phyloP scores from a whole-genome alignment of 2,329 filamentous ascomycete species.

The Fusarium chaquense region DNA sequence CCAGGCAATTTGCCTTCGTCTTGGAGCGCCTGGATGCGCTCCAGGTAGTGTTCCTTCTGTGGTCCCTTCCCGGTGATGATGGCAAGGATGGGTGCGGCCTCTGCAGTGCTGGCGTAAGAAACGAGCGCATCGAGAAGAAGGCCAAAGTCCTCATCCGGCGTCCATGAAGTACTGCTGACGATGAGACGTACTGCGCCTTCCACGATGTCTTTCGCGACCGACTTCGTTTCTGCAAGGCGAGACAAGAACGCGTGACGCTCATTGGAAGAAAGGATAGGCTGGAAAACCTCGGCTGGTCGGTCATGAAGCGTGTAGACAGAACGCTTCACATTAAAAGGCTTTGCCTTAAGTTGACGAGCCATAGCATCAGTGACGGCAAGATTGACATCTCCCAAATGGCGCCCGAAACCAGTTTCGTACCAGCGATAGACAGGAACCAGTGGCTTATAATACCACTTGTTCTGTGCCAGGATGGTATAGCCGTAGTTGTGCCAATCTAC shows the following conservation, averaged over 20 bases:
- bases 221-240: conserved; percentile 72
- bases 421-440: conserved; percentile 81
- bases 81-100: conserved; percentile 77
- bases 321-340: conserved; percentile 73
- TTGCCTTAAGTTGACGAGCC: conserved; percentile 74
- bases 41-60: conserved; percentile 80
- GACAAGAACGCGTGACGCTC: conserved; percentile 71
- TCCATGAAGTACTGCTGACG: conserved; percentile 97
- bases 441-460: conserved; percentile 70
- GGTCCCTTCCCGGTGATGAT: conserved; percentile 97
- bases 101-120: conserved; percentile 69
- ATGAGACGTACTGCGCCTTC: conserved; percentile 74
- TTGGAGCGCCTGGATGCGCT: conserved; percentile 71
- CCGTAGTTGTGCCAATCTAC: conserved; percentile 99
- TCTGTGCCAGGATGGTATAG: conserved; percentile 85
- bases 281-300: conserved; percentile 84
- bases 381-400: conserved; percentile 75
- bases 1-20: conserved; percentile 72
- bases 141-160: conserved; percentile 93
- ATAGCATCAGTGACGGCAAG: conserved; percentile 93
- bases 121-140: conserved; percentile 86
- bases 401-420: conserved; percentile 82
- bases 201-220: conserved; percentile 69
- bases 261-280: conserved; percentile 67
- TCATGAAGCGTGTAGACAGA: conserved; percentile 84